Conservation (phyloP, 2,329 filamentous ascomycete genomes). For the Talaromyces sp. region DNA sequence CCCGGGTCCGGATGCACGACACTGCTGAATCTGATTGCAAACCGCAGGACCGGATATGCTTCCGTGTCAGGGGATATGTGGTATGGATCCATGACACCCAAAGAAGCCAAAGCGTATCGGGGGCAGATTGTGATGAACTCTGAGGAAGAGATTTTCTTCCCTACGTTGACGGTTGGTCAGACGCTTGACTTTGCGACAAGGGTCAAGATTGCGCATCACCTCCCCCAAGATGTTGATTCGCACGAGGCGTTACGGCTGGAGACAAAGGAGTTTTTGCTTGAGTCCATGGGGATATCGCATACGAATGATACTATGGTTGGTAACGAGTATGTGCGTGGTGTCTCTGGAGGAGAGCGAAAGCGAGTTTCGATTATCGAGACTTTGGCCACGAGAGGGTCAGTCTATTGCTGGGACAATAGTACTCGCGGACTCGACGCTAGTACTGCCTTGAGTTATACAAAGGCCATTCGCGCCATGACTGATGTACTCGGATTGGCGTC, state of each 20-base stretch:
- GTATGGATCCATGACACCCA: slow-evolving; percentile 46
- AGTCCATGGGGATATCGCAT: slow-evolving; percentile 55
- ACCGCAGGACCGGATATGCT: slow-evolving; percentile 56
- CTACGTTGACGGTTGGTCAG: slow-evolving; percentile 47
- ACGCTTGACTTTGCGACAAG: slow-evolving; percentile 53
- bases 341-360: slow-evolving; percentile 64
- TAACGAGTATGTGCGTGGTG: slow-evolving; percentile 60
- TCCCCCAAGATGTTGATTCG: slow-evolving; percentile 42
- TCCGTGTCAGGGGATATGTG: slow-evolving; percentile 55
- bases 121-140: slow-evolving; percentile 56
- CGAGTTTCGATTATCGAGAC: slow-evolving; percentile 64
- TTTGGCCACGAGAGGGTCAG: slow-evolving; percentile 51
- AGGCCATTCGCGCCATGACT: slow-evolving; percentile 59
- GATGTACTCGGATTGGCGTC: slow-evolving; percentile 57
- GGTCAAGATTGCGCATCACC: slow-evolving; percentile 51
- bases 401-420: slow-evolving; percentile 64
- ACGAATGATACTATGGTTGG: slow-evolving; percentile 63
- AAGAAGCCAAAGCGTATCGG: slow-evolving; percentile 45
- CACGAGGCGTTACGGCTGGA: slow-evolving; percentile 45
- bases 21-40: slow-evolving; percentile 63
- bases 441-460: slow-evolving; percentile 58
- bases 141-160: slow-evolving; percentile 50
- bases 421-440: slow-evolving; percentile 62
- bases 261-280: slow-evolving; percentile 52
- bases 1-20: slow-evolving; percentile 68